Evolutionary conservation across 768 basidiomycete genomes (phyloP), one percentile per base, ranked within the genome.

Genomic region (Rhodotorula kratochvilovae): DNA sequence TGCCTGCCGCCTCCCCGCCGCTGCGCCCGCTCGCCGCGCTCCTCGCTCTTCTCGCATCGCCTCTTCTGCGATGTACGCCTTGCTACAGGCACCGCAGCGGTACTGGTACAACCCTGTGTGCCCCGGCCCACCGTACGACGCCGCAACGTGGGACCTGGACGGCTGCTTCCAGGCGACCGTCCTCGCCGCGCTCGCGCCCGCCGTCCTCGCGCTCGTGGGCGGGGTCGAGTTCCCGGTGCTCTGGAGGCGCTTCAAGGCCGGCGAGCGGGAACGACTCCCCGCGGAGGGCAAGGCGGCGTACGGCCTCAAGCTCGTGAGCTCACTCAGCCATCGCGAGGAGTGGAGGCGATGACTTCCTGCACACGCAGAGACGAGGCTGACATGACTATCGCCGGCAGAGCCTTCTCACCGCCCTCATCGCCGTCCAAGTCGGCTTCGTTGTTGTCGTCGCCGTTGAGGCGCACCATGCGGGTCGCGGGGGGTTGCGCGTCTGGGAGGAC

Each of bases 221-320:
- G 73, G 62, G 0, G 23, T 45, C 50, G 51, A 48, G 3, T 66
- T 75, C 45, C 63, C 64, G 0, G 35, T 27, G 3, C 57, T 75
- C 23, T 62, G 61, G 55, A 36, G 42, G 17, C 48, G 63, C 23
- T 75, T 69, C 74, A 60, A 21, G 46, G 21, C 13, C 2, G 70
- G 74, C 0, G 17, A 58, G 42, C 31, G 53, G 16, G 64, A 66
- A 39, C 50, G 55, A 7, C 51, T 65, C 5, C 48, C 63, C 3
- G 58, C 31, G 5, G 46, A 55, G 21, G 74, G 74, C 33, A 61
- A 61, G 42, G 58, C 66, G 3, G 70, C 67, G 15, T 63, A 69
- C 35, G 57, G 29, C 0, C 25, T 67, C 61, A 75, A 75, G 35
- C 21, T 69, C 27, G 74, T 70, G 19, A 43, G 70, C 33, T 50